Evolutionary conservation across 805 yeast species (phyloP), one percentile per base, ranked within the genome.

Genomic region (Candida nitratophila): DNA sequence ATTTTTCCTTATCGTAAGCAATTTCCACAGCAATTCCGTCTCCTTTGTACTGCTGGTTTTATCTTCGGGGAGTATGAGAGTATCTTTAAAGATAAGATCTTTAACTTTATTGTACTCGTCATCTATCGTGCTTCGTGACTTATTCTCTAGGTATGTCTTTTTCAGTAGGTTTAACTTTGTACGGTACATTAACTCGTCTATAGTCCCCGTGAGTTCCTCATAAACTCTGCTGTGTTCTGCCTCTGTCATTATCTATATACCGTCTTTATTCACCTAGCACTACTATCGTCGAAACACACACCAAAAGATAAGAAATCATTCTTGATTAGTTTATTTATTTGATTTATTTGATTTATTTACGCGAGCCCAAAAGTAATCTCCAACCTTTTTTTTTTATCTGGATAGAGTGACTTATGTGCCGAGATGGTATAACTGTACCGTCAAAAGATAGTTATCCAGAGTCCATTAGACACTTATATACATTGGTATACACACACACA

Each of bases 211-310:
- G 14, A 70, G 49, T 19, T 61, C 57, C n/a, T 51, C 47, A 45
- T 70, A 66, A 0, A 63, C 48, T 24, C 50, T 43, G 0, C 63
- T 66, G 44, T 69, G 68, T 45, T 56, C 40, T 44, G 53, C 60
- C 9, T 16, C 37, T 34, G 21, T 15, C 21, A 17, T 24, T 24
- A 10, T n/a, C n/a, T n/a, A n/a, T n/a, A n/a, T n/a, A n/a, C n/a
- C n/a, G n/a, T n/a, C n/a, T n/a, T n/a, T n/a, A n/a, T n/a, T n/a
- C n/a, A n/a, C n/a, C n/a, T n/a, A n/a, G n/a, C n/a, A n/a, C n/a
- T n/a, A n/a, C n/a, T n/a, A n/a, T n/a, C n/a, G n/a, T n/a, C n/a
- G n/a, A n/a, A n/a, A n/a, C n/a, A n/a, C n/a, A n/a, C n/a, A n/a
- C n/a, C n/a, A n/a, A n/a, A n/a, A n/a, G n/a, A n/a, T n/a, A n/a